Evolutionary conservation across 805 yeast genomes (phyloP), one percentile per base, ranked within the genome.

Genomic region (Candida xiaguanensis): DNA sequence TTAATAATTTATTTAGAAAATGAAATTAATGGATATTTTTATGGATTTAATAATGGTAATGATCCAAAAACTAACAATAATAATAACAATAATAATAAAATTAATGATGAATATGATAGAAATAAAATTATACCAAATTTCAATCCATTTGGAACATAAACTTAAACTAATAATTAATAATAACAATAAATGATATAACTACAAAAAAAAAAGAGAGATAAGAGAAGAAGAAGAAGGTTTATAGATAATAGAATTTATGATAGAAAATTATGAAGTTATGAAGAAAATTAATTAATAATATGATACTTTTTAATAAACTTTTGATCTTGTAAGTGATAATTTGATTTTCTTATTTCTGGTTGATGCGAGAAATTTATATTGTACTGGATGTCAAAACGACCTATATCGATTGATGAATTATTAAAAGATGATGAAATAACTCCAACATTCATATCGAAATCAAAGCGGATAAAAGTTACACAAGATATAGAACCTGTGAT

Each of bases 1-100:
- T 64, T 77, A 46, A 58, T 77, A 26, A 61, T 63, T 7, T 61
- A 70, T 57, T 66, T 76, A 44, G 56, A 61, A 32, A 56, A 53
- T 31, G 80, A 77, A 42, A 48, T 63, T 9, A 46, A 58, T 26
- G 74, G 73, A 2, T 49, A 59, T 35, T 69, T 69, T 46, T 69
- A 68, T 43, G 74, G 74, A 5, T 68, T 68, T 45, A 57, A 56
- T 40, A 31, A 14, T 24, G 25, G 11, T 18, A 33, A 26, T 13
- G 28, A 25, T 17, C 23, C 12, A 18, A 18, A 12, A 29, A 28
- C 17, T 19, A 18, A 33, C 31, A 22, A 6, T 24, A 31, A 31
- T 18, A 34, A 15, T 8, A 19, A 13, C 23, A 22, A 20, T 8
- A 26, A n/a, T 16, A 15, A 17, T 18, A 34, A 17, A 15, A 11